Evolutionary conservation across 2,329 filamentous ascomycete species (phyloP).

Genomic region (Aspergillus bombycis): DNA sequence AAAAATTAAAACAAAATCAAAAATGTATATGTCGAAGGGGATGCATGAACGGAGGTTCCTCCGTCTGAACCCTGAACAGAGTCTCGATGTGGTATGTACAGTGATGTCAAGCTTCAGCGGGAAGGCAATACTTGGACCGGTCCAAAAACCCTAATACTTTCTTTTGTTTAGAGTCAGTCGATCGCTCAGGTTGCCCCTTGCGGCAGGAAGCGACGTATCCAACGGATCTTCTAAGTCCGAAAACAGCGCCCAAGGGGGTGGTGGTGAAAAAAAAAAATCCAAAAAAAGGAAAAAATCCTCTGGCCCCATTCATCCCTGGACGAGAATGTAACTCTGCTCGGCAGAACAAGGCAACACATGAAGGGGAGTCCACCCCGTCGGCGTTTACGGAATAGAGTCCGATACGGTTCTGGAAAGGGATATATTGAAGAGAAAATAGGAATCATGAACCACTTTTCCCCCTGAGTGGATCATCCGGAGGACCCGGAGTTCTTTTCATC

Average conservation of each 20-base stretch:
- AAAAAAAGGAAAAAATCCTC: not conserved
- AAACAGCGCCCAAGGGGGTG: not conserved
- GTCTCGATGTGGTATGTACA: not conserved
- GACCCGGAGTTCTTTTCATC: not conserved
- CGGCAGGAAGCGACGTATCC: slow-evolving; percentile 3
- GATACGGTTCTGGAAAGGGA: not conserved
- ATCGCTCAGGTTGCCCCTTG: slow-evolving; percentile 2
- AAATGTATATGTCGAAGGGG: not conserved
- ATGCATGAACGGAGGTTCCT: not conserved
- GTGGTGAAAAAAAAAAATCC: not conserved
- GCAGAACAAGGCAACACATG: slow-evolving; percentile 3
- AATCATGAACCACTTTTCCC: not conserved
- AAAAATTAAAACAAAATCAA: not conserved
- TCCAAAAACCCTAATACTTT: not conserved
- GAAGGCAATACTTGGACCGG: not conserved
- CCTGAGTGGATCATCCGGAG: not conserved
- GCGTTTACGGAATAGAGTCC: not conserved
- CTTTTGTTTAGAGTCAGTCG: not conserved
- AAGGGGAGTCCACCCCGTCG: not conserved
- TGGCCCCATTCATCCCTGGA: not conserved
- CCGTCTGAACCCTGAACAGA: not conserved
- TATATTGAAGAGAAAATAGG: not conserved
- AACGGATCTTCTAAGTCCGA: not conserved
- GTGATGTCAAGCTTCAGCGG: not conserved
- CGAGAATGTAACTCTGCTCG: slow-evolving; percentile 3